phyloP scores from a whole-genome alignment of 306 rosid species.

The Fragaria iinumae region DNA sequence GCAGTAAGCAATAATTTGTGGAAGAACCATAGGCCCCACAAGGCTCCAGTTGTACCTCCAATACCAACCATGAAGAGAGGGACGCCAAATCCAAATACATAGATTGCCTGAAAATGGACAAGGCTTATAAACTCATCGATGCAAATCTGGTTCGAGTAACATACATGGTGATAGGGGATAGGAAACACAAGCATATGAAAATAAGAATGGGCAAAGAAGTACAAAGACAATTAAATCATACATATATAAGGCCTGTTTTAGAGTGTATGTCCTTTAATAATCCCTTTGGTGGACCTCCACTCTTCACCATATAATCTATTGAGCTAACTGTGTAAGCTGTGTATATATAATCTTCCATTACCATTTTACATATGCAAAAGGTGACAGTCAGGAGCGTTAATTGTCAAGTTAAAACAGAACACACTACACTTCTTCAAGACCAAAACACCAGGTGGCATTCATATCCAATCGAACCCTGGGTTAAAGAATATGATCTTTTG shows the following conservation, averaged over 20 bases:
- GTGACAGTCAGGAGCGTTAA: not conserved
- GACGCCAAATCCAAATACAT: constrained; percentile 71
- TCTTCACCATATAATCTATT: not conserved
- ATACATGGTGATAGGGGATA: too few species aligned
- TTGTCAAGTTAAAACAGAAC: not conserved
- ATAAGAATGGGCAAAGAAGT: not conserved
- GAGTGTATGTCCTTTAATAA: not conserved
- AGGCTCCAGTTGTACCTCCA: constrained; percentile 36
- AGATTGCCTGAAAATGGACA: constrained; percentile 49
- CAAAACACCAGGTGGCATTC: not conserved
- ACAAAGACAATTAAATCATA: not conserved
- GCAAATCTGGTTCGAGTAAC: not conserved
- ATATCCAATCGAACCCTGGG: not conserved
- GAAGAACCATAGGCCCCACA: constrained; percentile 69
- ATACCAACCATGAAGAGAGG: constrained; percentile 46
- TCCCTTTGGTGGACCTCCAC: not conserved
- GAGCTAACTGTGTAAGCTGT: not conserved
- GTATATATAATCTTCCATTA: not conserved
- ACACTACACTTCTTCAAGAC: not conserved
- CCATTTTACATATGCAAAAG: not conserved
- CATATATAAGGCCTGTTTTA: not conserved
- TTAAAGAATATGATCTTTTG: not conserved
- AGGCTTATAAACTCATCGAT: not conserved
- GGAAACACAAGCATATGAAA: too few species aligned
- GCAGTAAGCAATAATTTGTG: constrained; percentile 55